Percentiles rank a stretch among this genome's conserved stretches.
phyloP scores from a whole-genome alignment of 257 asterid genomes.

The Perilla frutescens region DNA sequence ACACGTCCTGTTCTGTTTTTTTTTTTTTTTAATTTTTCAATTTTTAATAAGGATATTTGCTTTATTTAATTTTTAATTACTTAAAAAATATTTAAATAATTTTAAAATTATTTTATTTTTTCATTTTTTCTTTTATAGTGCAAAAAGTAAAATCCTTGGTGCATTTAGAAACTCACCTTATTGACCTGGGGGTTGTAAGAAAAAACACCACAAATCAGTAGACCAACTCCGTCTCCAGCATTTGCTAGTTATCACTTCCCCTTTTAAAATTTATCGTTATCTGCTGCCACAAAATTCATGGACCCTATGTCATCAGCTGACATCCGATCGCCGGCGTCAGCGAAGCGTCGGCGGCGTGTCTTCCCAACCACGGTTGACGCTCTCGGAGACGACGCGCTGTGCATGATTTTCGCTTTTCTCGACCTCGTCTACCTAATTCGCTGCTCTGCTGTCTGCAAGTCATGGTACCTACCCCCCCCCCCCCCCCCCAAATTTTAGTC shows the following conservation, averaged over 20 bases:
- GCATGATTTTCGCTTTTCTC: conserved; percentile 68
- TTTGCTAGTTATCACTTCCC: background rate
- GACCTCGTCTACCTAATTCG: conserved; percentile 76
- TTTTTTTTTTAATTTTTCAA: too few species aligned
- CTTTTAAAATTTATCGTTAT: background rate
- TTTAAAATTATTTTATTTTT: too few species aligned
- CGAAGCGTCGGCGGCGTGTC: conserved; percentile 48
- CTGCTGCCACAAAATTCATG: conserved; percentile 32
- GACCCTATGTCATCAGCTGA: conserved; percentile 48
- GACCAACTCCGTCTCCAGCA: too few species aligned
- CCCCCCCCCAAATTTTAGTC: background rate
- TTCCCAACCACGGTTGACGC: conserved; percentile 44
- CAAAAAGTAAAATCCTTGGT: too few species aligned
- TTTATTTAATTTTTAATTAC: too few species aligned
- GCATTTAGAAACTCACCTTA: too few species aligned
- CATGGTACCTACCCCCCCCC: conserved; percentile 47
- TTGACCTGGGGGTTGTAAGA: too few species aligned
- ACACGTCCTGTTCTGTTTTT: too few species aligned
- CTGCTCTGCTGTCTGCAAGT: conserved; percentile 88
- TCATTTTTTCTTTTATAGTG: too few species aligned
- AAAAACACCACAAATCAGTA: too few species aligned
- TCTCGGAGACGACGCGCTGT: conserved; percentile 64
- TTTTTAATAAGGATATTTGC: too few species aligned
- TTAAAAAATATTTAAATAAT: too few species aligned
- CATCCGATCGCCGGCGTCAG: conserved; percentile 35